Evolutionary conservation across 176 grass and related monocot genomes (phyloP).

Genomic region (Secale cereale): DNA sequence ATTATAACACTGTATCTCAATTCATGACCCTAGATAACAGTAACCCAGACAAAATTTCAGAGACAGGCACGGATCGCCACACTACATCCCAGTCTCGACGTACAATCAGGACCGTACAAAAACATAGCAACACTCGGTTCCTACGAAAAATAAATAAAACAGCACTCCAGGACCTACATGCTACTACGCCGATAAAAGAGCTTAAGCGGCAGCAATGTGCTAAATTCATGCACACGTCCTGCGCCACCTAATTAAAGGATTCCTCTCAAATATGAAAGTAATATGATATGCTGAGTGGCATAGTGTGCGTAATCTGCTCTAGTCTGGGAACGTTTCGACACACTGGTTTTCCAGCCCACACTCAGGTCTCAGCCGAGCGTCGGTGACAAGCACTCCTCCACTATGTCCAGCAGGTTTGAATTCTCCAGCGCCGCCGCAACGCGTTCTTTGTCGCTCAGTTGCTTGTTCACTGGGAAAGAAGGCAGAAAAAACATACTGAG

Average conservation of each 20-base stretch:
- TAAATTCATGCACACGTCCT: constrained; percentile 18
- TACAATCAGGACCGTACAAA: background rate
- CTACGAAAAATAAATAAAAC: too few species aligned
- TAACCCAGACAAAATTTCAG: background rate
- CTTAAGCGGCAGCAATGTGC: background rate
- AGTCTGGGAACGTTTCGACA: background rate
- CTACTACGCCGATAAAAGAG: background rate
- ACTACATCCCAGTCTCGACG: too few species aligned
- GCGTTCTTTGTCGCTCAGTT: constrained; percentile 95
- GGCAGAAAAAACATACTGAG: background rate
- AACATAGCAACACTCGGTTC: too few species aligned
- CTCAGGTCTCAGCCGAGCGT: constrained; percentile 58
- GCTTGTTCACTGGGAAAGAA: constrained; percentile 85
- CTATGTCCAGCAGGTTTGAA: constrained; percentile 66
- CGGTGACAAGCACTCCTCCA: constrained; percentile 75
- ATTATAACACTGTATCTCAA: background rate
- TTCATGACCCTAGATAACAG: background rate
- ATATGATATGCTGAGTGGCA: background rate
- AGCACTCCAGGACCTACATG: background rate
- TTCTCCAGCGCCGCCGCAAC: constrained; percentile 91
- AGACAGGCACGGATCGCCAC: background rate
- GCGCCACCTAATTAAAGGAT: background rate
- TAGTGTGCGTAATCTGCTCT: background rate
- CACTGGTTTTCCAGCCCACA: background rate
- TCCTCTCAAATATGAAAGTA: background rate